Evolutionary conservation across 106 monocot genomes (phyloP), one percentile per base, ranked within the genome.

Genomic region (Phalaenopsis aphrodite): DNA sequence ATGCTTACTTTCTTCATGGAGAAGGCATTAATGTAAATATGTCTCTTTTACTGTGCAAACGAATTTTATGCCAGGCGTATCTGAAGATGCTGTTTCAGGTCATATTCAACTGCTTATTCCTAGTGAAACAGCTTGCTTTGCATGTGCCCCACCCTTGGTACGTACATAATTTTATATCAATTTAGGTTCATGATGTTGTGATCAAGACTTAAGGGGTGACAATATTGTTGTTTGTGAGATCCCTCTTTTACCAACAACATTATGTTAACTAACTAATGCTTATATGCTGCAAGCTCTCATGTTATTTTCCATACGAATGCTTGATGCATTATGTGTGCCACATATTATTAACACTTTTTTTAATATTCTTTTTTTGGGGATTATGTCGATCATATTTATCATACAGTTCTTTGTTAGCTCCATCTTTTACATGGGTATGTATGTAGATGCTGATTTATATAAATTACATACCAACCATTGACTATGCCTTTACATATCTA

Each of bases 61-160:
- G 8, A 45, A 75, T 75, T 73, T 78, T 68, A 68, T 68, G 3
- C 8, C 94, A 98, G 97, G 97, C 84, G 97, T 98, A 46, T 98
- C 94, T 36, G 97, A 98, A 86, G 97, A 98, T 94, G 97, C 97
- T 83, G 97, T 98, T 79, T 98, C 97, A 81, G 97, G 97, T 76
- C 97, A 98, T 82, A 90, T 98, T 84, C 97, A 98, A 76, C 83
- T 98, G 76, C 79, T 98, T 58, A 74, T 94, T 84, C 97, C 97
- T 78, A 92, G 94, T 55, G 94, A 94, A 84, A 98, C 89, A 72
- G 97, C 97, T 77, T 98, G 97, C 84, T 98, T 98, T 89, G 94
- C 97, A 71, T 94, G 97, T 85, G 97, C 90, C 48, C 97, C 97
- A 79, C 97, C 97, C 15, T 38, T 94, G 87, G 91, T 94, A 88